These are phyloP conservation scores for Colletotrichum magnum DNA, from an alignment of 2,329 filamentous ascomycete genomes.

Conservation along the genomic window DNA sequence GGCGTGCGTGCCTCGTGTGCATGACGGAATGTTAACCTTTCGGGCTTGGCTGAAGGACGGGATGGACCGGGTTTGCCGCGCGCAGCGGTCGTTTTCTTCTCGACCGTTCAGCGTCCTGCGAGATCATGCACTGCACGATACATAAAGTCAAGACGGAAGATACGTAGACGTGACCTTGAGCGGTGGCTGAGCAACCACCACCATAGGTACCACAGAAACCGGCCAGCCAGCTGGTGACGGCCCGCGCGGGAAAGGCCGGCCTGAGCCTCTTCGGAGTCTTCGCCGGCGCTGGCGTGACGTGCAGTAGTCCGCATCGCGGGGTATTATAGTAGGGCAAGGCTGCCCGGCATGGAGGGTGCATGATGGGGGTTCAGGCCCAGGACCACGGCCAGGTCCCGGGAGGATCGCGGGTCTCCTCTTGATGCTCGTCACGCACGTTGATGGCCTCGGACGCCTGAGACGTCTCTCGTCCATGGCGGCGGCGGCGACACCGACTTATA, in stretches of 20 bases:
- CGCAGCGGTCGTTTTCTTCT: not conserved
- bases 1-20: not conserved
- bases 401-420: not conserved
- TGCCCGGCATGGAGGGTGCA: not conserved
- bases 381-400: not conserved
- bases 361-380: not conserved
- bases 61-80: not conserved
- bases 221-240: constrained; percentile 19
- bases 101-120: not conserved
- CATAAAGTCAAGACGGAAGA: constrained; percentile 5
- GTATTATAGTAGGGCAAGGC: not conserved
- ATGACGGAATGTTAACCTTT: constrained; percentile 1
- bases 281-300: constrained; percentile 11
- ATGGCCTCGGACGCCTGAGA: not conserved
- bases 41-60: constrained; percentile 1
- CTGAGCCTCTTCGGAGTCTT: constrained; percentile 9
- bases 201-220: no score
- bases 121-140: not conserved
- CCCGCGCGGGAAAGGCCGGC: not conserved
- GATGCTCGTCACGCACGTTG: not conserved
- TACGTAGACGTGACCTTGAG: not conserved
- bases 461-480: not conserved
- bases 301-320: constrained; percentile 16
- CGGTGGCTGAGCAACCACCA: not conserved
- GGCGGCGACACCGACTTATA: constrained; percentile 12